Base-by-base conservation (phyloP, 441 rosid species). In the Erodium moschatum region DNA sequence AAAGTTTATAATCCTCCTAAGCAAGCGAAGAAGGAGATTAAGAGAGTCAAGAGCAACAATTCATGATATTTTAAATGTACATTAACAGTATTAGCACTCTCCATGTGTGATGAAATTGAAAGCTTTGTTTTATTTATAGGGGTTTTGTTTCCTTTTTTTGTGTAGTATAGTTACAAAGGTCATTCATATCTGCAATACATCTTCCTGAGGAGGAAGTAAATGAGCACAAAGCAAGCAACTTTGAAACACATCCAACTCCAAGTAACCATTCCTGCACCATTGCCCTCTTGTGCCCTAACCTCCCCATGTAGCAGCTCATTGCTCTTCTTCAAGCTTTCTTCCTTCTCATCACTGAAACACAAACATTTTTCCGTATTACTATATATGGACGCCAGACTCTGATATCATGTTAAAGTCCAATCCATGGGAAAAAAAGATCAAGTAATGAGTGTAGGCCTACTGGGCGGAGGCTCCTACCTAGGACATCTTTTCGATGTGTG, bases 201-300 rank as follows among this genome's bases (percentile, higher is more conserved):
- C 58, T 50, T 50, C 58, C 58, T 50, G 7, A 50, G 19, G 58
- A 50, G 19, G 19, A 13, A 50, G 58, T 50, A 50, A 15, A 50
- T 50, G 19, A 50, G 58, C 58, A n/a, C 58, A 50, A 50, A 15
- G 58, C 19, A 50, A 3, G 58, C 58, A 2, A 50, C 19, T 50
- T 50, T 50, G 58, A 50, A 15, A 15, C 58, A 50, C 58, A n/a
- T n/a, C 58, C 58, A 50, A 15, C 58, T 50, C 58, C 58, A 50
- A 50, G 16, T 15, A 0, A 42, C 48, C 48, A 42, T 42, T 9
- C 48, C 48, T 42, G 13, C 48, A 42, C 48, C 19, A 13, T n/a
- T 50, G 58, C 19, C 13, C 7, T 50, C 19, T 13, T n/a, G 58
- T 6, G 16, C 7, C 58, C 1, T 15, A 5, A 33, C 38, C 38